A percentile compares a stretch with the other conserved stretches of the same genome.
Conservation (phyloP, 345 rosid genomes). For the Stellera chamaejasme region DNA sequence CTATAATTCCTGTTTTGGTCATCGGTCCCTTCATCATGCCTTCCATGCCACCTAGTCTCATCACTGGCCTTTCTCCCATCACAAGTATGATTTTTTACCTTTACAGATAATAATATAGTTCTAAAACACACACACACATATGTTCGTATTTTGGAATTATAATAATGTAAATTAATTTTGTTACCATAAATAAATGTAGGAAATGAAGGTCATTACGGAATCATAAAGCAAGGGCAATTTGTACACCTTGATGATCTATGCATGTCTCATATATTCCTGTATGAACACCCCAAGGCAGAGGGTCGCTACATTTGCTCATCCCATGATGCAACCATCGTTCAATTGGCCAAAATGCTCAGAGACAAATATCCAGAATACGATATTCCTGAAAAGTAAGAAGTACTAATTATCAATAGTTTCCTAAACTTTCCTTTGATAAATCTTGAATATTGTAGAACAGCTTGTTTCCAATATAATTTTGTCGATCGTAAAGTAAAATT, state of each 20-base stretch:
- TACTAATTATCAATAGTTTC: no score
- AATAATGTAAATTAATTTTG: background rate
- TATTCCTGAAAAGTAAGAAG: conserved; percentile 48
- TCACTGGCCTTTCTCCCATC: conserved; percentile 71
- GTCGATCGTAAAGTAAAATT: no score
- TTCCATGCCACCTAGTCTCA: conserved; percentile 85
- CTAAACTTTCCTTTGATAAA: no score
- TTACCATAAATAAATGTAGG: conserved; percentile 27
- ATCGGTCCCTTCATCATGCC: conserved; percentile 80
- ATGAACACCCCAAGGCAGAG: conserved; percentile 52
- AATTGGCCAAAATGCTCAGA: conserved; percentile 40
- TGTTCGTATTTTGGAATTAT: background rate
- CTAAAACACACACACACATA: no score
- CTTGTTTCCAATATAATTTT: no score
- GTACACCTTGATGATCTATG: conserved; percentile 92
- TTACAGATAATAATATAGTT: no score
- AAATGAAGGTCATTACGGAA: conserved; percentile 66
- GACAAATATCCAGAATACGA: conserved; percentile 58
- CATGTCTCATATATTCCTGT: conserved; percentile 64
- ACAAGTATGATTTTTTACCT: conserved; percentile 29
- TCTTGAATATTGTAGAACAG: no score
- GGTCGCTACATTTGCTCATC: conserved; percentile 86
- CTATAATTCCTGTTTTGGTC: conserved; percentile 70
- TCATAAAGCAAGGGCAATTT: conserved; percentile 73
- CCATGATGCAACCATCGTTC: conserved; percentile 47